Percentiles rank a stretch among this genome's conserved stretches.
Conservation (phyloP, 2,329 filamentous ascomycete genomes). For the Sarocladium kiliense region DNA sequence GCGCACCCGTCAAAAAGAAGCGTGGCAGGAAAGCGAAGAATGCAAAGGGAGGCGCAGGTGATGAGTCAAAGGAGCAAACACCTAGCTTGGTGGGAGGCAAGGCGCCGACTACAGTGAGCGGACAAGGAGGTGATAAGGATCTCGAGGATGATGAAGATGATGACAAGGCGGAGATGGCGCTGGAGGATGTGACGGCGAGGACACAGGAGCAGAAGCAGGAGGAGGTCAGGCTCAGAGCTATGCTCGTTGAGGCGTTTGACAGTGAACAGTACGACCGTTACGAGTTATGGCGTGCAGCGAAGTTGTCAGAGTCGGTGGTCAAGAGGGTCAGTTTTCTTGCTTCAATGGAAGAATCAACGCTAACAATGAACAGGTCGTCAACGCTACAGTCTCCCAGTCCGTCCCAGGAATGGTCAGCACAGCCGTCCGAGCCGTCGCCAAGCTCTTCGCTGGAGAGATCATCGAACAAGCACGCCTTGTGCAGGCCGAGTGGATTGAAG, state of each 20-base stretch:
- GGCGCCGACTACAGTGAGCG: slow-evolving; percentile 38
- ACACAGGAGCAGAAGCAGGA: slow-evolving; percentile 65
- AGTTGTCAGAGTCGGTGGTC: slow-evolving; percentile 63
- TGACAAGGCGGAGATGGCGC: slow-evolving; percentile 49
- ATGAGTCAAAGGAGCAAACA: slow-evolving; percentile 33
- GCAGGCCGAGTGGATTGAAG: slow-evolving; percentile 65
- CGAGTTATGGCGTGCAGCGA: slow-evolving; percentile 64
- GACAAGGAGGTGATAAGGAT: slow-evolving; percentile 38
- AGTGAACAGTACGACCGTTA: slow-evolving; percentile 64
- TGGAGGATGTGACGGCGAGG: slow-evolving; percentile 53
- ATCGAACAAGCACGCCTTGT: slow-evolving; percentile 67
- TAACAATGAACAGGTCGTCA: slow-evolving; percentile 53
- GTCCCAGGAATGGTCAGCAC: slow-evolving; percentile 69
- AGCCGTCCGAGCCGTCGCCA: slow-evolving; percentile 70
- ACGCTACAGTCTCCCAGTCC: slow-evolving; percentile 75
- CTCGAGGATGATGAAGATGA: slow-evolving; percentile 53
- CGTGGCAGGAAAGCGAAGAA: slow-evolving; percentile 57
- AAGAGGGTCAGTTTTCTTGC: slow-evolving; percentile 48
- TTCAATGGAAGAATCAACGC: neutral
- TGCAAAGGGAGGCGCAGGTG: slow-evolving; percentile 29
- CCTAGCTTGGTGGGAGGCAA: slow-evolving; percentile 37
- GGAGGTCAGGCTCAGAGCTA: slow-evolving; percentile 50
- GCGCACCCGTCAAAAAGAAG: slow-evolving; percentile 48
- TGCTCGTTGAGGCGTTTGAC: slow-evolving; percentile 62
- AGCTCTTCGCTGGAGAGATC: slow-evolving; percentile 71